A percentile compares a stretch with the other conserved stretches of the same genome.
Evolutionary conservation across 1,139 yeast species (phyloP).

Genomic region (Yamadazyma conglobata): DNA sequence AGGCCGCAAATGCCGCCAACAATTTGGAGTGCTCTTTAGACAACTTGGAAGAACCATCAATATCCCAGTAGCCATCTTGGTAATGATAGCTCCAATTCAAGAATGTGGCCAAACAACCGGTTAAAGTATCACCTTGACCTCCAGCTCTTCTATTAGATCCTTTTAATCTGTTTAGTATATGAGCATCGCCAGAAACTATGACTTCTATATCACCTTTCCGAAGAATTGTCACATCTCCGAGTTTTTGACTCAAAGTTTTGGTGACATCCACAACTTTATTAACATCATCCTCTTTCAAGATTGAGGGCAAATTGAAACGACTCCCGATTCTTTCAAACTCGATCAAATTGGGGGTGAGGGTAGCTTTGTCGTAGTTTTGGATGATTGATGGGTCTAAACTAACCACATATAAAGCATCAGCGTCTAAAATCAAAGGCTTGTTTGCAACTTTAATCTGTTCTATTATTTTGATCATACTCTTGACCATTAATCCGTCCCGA

Average conservation of each 20-base stretch:
- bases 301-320: conserved; percentile 29
- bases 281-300: conserved; percentile 23
- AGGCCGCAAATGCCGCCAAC: conserved; percentile 74
- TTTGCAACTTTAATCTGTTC: conserved; percentile 49
- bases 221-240: conserved; percentile 65
- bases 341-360: conserved; percentile 85
- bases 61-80: conserved; percentile 53
- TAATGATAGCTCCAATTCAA: conserved; percentile 53
- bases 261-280: conserved; percentile 27
- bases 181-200: conserved; percentile 50
- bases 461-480: conserved; percentile 55
- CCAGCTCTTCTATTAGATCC: conserved; percentile 60
- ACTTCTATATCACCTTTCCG: conserved; percentile 70
- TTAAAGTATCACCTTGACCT: conserved; percentile 48
- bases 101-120: conserved; percentile 43
- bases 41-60: conserved; percentile 18
- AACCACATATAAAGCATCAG: conserved; percentile 75
- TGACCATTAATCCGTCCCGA: conserved; percentile 66
- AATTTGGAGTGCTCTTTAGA: conserved; percentile 40
- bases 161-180: conserved; percentile 34
- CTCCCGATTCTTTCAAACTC: conserved; percentile 72
- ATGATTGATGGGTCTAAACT: conserved; percentile 54
- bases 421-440: conserved; percentile 78
- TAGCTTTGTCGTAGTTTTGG: conserved; percentile 48
- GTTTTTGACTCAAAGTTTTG: conserved; percentile 44